Evolutionary conservation across 2,329 filamentous ascomycete species (phyloP), one percentile per base, ranked within the genome.

Genomic region (Colletotrichum orchidophilum): DNA sequence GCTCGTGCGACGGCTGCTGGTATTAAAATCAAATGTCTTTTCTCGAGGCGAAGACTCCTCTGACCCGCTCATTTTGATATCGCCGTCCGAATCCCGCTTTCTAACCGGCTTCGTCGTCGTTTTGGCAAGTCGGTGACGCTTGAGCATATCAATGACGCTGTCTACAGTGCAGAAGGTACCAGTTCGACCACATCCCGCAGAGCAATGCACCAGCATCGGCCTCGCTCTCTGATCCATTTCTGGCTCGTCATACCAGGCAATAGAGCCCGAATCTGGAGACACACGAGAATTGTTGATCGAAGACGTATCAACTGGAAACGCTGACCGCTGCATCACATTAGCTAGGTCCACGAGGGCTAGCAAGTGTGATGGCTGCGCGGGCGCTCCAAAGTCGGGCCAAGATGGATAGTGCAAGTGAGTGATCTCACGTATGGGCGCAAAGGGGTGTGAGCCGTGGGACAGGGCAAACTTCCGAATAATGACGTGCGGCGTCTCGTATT

Each of bases 351-450:
- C 93, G 18, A 99, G 83, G 2, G 92, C 93, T 18, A 99, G 87
- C 2, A 99, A 87, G 77, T 98, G 95, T 5, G 91, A 90, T 1
- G 96, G 95, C 77, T 97, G 93, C 0, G 96, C 95, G 0, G 96
- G 96, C 0, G 95, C 93, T 24, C 96, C 96, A 81, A 98, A 98
- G 78, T 99, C 96, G 0, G 96, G 96, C 96, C 96, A 99, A n/a
- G 93, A 92, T 0, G 94, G 91, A 80, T 98, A 98, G 78, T 98
- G 95, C 15, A 99, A 85, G 76, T 99, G 96, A 0, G 95, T 98
- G 73, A 99, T 92, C 81, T 98, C 95, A 27, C 96, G 93, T 75
- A 97, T 92, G 0, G 94, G 93, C 24, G 91, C 90, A 77, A 97
- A 98, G 0, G 96, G 95, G 69, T 93, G 88, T 1, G 88, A 85